These are phyloP conservation scores for Mycena amicta DNA, from an alignment of 768 basidiomycete genomes.

Conservation along the genomic window DNA sequence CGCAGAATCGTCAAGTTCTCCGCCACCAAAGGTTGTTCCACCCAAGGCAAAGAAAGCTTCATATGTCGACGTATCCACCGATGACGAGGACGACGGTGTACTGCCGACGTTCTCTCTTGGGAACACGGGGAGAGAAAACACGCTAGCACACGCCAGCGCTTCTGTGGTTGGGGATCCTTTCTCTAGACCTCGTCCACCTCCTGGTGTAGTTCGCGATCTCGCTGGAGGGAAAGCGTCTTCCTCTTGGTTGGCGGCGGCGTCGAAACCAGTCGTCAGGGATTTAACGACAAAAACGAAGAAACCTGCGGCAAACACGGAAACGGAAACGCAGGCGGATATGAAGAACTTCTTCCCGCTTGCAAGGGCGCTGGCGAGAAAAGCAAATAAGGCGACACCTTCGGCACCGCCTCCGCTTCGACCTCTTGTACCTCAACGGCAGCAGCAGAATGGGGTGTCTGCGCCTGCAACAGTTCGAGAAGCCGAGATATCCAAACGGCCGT, in stretches of 20 bases:
- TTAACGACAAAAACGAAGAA: conserved; percentile 23
- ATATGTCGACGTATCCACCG: neutral
- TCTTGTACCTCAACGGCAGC: neutral
- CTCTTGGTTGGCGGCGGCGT: neutral
- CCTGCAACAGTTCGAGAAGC: neutral
- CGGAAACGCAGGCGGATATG: conserved; percentile 4
- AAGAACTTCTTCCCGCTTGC: conserved; percentile 23
- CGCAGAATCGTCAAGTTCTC: conserved; percentile 8
- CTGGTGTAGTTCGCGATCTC: neutral
- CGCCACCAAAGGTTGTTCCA: conserved; percentile 1
- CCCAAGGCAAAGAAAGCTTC: conserved; percentile 12
- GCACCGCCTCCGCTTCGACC: conserved; percentile 12
- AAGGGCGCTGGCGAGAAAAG: conserved; percentile 8
- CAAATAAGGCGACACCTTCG: conserved; percentile 4
- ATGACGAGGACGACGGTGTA: neutral
- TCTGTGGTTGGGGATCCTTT: neutral
- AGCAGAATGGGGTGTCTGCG: neutral
- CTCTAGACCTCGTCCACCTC: neutral
- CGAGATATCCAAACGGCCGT: neutral
- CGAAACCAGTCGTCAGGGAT: conserved; percentile 18
- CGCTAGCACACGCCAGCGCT: neutral
- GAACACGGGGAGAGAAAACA: neutral
- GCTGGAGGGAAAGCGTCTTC: neutral
- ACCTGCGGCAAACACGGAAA: conserved; percentile 1
- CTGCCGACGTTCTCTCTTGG: neutral